phyloP scores from a whole-genome alignment of 1,284 basidiomycete genomes.

The Trametes pubescens region DNA sequence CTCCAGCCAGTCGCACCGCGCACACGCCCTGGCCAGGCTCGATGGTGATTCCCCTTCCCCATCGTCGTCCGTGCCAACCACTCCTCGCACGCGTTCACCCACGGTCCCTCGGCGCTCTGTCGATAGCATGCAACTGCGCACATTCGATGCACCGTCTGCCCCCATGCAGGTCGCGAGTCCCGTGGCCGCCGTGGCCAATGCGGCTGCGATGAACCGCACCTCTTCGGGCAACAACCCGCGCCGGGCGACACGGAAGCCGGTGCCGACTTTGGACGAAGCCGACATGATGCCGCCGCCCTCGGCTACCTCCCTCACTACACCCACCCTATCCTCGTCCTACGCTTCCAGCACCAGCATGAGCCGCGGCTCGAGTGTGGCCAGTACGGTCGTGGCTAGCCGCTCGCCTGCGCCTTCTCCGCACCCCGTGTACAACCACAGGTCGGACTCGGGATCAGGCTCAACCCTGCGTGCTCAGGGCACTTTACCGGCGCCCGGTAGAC shows the following conservation, averaged over 20 bases:
- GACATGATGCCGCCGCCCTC: slow-evolving; percentile 46
- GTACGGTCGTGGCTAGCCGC: slow-evolving; percentile 14
- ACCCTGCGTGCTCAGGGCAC: slow-evolving; percentile 24
- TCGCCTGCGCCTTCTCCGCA: slow-evolving; percentile 10
- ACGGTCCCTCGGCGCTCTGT: slow-evolving; percentile 28
- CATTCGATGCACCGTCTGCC: slow-evolving; percentile 14
- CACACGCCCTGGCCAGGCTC: slow-evolving; percentile 38
- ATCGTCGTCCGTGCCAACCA: slow-evolving; percentile 15
- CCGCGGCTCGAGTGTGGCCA: slow-evolving; percentile 20
- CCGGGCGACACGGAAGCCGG: slow-evolving; percentile 50
- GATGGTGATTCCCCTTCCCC: slow-evolving; percentile 25
- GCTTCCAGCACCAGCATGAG: slow-evolving; percentile 14
- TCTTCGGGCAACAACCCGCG: slow-evolving; percentile 30
- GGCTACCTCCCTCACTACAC: slow-evolving; percentile 32
- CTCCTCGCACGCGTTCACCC: slow-evolving; percentile 21
- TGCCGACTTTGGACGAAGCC: slow-evolving; percentile 47
- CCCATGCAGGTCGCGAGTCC: slow-evolving; percentile 17
- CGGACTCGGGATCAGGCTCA: slow-evolving; percentile 28
- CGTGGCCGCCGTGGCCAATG: slow-evolving; percentile 23
- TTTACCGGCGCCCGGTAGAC: slow-evolving; percentile 19
- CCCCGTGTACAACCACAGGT: slow-evolving; percentile 23
- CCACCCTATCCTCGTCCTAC: slow-evolving; percentile 8
- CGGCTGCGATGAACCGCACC: slow-evolving; percentile 36
- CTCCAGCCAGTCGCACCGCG: slow-evolving; percentile 35
- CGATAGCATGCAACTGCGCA: slow-evolving; percentile 23